phyloP scores from a whole-genome alignment of 345 rosid genomes.

The Durio zibethinus region DNA sequence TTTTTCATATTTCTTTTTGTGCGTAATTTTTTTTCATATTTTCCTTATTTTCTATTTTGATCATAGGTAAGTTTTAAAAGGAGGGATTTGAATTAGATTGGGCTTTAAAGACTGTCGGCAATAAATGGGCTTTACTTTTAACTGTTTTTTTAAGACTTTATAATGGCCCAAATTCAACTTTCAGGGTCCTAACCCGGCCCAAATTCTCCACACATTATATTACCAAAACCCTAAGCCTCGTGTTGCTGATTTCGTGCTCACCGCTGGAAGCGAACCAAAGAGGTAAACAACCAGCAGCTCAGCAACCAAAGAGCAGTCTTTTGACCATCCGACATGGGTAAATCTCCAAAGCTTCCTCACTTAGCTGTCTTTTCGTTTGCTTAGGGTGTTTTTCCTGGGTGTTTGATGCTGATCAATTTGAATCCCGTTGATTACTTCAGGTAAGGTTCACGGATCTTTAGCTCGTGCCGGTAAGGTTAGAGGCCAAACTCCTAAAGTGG shows the following conservation, averaged over 20 bases:
- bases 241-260: background rate
- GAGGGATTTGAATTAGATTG: too few species aligned
- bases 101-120: too few species aligned
- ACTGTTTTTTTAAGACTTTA: too few species aligned
- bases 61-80: too few species aligned
- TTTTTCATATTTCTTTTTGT: too few species aligned
- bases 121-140: too few species aligned
- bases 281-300: background rate
- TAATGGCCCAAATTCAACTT: background rate
- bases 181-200: background rate
- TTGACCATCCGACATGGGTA: slow-evolving; percentile 19
- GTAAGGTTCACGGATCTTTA: slow-evolving; percentile 58
- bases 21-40: too few species aligned
- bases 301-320: background rate
- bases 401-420: background rate
- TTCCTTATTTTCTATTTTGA: too few species aligned
- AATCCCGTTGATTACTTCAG: slow-evolving; percentile 18
- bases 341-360: background rate
- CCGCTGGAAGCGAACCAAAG: background rate
- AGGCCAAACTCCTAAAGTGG: slow-evolving; percentile 85
- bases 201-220: background rate
- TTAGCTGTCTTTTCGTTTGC: background rate
- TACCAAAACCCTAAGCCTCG: slow-evolving; percentile 4
- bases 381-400: background rate
- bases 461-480: slow-evolving; percentile 98